Conservation (phyloP, 2,329 filamentous ascomycete species). For the Niveomyces coronatus region DNA sequence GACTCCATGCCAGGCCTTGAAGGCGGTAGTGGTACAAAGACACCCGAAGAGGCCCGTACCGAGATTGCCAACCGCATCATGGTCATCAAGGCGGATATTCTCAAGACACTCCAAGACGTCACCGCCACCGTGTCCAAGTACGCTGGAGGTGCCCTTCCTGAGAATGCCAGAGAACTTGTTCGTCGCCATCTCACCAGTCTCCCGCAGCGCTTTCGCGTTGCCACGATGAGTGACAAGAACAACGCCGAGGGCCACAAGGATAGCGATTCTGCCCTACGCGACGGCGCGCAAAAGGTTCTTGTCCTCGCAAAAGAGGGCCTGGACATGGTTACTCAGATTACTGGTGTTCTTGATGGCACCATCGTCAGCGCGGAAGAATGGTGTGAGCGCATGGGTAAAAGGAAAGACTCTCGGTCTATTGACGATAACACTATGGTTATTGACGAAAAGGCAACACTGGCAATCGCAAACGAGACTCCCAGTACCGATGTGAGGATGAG, state of each 20-base stretch:
- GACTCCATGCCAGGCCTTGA: slow-evolving; percentile 15
- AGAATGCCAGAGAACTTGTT: slow-evolving; percentile 77
- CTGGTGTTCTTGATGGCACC: slow-evolving; percentile 76
- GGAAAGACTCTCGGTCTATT: slow-evolving; percentile 17
- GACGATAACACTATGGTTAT: slow-evolving; percentile 12
- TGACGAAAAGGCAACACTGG: slow-evolving; percentile 16
- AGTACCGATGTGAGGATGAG: slow-evolving; percentile 20
- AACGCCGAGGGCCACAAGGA: slow-evolving; percentile 22
- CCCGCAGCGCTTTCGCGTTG: slow-evolving; percentile 71
- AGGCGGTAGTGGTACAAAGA: slow-evolving; percentile 12
- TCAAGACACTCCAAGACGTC: slow-evolving; percentile 70
- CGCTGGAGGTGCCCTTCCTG: slow-evolving; percentile 80
- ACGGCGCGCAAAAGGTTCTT: slow-evolving; percentile 65
- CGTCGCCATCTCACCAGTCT: slow-evolving; percentile 74
- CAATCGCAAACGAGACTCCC: slow-evolving; percentile 16
- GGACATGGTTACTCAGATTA: slow-evolving; percentile 91
- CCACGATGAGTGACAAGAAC: slow-evolving; percentile 38
- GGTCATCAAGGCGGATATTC: slow-evolving; percentile 56
- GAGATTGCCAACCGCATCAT: slow-evolving; percentile 55
- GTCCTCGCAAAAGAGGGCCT: slow-evolving; percentile 82
- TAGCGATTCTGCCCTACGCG: slow-evolving; percentile 28
- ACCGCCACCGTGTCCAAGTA: slow-evolving; percentile 82
- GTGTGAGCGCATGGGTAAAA: slow-evolving; percentile 64
- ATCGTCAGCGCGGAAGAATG: slow-evolving; percentile 85
- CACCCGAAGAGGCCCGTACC: slow-evolving; percentile 20